These are phyloP conservation scores for Prunus kanzakura DNA, from an alignment of 306 rosid genomes.

Conservation along the genomic window DNA sequence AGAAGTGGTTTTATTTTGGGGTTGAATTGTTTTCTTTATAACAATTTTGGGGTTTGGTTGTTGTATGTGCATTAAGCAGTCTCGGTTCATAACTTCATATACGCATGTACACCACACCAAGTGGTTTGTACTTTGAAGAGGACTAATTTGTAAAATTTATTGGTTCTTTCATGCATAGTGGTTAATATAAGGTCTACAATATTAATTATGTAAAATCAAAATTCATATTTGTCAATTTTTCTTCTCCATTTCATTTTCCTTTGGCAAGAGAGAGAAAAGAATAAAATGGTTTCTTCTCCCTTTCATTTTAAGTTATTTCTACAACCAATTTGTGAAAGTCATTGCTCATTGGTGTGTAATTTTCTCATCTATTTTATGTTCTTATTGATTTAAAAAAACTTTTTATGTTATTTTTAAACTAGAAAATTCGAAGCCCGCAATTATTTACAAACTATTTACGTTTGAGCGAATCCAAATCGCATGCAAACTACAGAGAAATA, in stretches of 20 bases:
- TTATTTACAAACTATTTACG: neutral
- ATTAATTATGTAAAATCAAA: neutral
- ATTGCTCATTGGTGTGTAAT: too few relatives aligned
- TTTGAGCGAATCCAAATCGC: neutral
- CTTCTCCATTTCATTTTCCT: neutral
- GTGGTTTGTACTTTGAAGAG: neutral
- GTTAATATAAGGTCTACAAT: neutral
- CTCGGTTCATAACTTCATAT: neutral
- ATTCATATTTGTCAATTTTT: neutral
- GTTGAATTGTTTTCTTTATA: neutral
- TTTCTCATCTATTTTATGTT: neutral
- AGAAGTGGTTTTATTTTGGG: neutral
- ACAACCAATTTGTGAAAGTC: too few relatives aligned
- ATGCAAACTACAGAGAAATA: neutral
- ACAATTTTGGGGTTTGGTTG: neutral
- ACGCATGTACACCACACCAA: neutral
- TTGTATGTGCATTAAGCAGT: constrained; percentile 6
- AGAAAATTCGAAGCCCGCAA: neutral
- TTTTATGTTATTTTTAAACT: neutral
- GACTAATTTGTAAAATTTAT: neutral
- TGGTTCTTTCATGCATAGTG: constrained; percentile 10
- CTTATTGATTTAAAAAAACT: neutral
- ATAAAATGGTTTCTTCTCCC: neutral
- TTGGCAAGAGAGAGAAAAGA: neutral
- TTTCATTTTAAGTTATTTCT: too few relatives aligned